Conservation (phyloP, 1,284 basidiomycete genomes). For the Fistulina hepatica region DNA sequence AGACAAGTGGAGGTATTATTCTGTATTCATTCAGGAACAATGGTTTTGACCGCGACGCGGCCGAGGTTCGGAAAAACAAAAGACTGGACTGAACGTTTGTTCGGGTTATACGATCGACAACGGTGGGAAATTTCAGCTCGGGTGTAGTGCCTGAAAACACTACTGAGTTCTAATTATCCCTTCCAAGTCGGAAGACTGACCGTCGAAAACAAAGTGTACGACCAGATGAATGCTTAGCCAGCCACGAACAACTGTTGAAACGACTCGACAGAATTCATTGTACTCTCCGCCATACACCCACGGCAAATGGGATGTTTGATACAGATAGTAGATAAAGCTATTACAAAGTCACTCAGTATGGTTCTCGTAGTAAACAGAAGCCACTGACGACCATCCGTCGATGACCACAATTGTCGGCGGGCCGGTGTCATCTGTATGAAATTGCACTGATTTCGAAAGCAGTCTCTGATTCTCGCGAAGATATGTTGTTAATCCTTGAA, state of each 20-base stretch:
- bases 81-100: slow-evolving; percentile 51
- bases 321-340: slow-evolving; percentile 73
- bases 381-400: slow-evolving; percentile 82
- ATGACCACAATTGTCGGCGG: slow-evolving; percentile 45
- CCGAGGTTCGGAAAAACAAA: slow-evolving; percentile 79
- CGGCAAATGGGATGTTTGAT: slow-evolving; percentile 51
- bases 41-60: slow-evolving; percentile 52
- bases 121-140: slow-evolving; percentile 62
- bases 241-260: slow-evolving; percentile 45
- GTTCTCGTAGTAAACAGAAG: slow-evolving; percentile 11
- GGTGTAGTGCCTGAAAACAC: slow-evolving; percentile 64
- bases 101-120: slow-evolving; percentile 48
- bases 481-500: slow-evolving; percentile 12
- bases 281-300: slow-evolving; percentile 88
- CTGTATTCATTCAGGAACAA: slow-evolving; percentile 64
- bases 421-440: slow-evolving; percentile 6
- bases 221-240: slow-evolving; percentile 69
- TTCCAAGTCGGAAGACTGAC: slow-evolving; percentile 33
- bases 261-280: slow-evolving; percentile 40
- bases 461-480: slow-evolving; percentile 11
- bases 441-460: slow-evolving; percentile 3
- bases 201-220: slow-evolving; percentile 87
- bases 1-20: slow-evolving; percentile 67
- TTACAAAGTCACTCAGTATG: slow-evolving; percentile 7
- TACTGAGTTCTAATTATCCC: slow-evolving; percentile 21